Evolutionary conservation across 2,329 filamentous ascomycete genomes (phyloP), one percentile per base, ranked within the genome.

Genomic region (Zopfia rhizophila): DNA sequence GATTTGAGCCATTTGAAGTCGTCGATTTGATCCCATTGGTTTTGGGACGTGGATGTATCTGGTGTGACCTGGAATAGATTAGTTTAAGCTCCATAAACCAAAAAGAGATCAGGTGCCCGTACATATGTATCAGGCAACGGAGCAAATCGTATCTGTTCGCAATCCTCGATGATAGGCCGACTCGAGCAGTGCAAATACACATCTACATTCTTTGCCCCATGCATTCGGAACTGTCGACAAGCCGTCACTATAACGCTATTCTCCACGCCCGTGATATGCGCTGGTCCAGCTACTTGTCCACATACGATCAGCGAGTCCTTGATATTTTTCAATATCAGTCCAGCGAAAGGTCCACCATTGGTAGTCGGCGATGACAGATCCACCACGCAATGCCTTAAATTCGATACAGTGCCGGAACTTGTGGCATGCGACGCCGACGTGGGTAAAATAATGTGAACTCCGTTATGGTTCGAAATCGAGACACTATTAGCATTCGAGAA

Each of bases 1-100:
- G 83, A 80, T 71, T 92, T 95, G 53, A 97, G 82, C 94, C 94
- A 97, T 74, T 96, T 96, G 79, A 99, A 99, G 70, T 99, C 94
- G 69, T 97, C 90, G 12, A 97, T 89, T 62, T 94, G 85, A 59
- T 92, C 82, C 90, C 91, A 99, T 61, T 88, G 83, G 67, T 96
- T 93, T 41, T 66, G 58, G 5, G 45, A 43, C 8, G 41, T 23
- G 14, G 47, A 14, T 5, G 58, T 53, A 2, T 61, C 56, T 1
- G 38, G 35, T 21, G 66, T 65, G 4, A 43, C 50, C 43, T 73
- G 53, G 47, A 29, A 53, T 45, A 32, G 33, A 48, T 32, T 24
- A 53, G 21, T 16, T n/a, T 29, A 3, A 16, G 27, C 44, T 33
- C 11, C 14, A 29, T 6, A n/a, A 19, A 18, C 13, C 21, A 19